These are phyloP conservation scores for Anethum foeniculum DNA, from an alignment of 140 eudicot genomes.

Conservation along the genomic window DNA sequence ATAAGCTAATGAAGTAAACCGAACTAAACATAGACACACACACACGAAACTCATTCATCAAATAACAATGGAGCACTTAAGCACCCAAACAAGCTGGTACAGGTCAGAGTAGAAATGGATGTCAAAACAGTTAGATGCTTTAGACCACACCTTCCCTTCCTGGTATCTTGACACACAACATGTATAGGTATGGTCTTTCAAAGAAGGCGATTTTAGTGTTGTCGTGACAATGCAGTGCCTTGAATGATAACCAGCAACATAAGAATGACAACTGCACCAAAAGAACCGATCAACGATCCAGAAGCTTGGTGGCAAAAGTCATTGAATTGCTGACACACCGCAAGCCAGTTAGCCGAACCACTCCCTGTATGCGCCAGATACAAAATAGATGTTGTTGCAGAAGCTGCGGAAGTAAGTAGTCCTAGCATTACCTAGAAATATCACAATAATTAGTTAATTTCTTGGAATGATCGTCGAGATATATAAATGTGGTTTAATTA, in stretches of 20 bases:
- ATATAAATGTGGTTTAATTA: background rate
- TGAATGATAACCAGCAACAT: background rate
- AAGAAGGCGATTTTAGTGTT: background rate
- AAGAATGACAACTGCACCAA: conserved; percentile 21
- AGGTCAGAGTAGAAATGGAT: background rate
- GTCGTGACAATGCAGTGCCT: conserved; percentile 8
- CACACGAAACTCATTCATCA: background rate
- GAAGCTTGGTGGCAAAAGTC: conserved; percentile 43
- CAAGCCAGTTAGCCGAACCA: conserved; percentile 53
- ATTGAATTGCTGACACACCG: conserved; percentile 46
- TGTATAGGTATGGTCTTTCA: background rate
- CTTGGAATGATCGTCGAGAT: background rate
- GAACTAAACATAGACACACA: background rate
- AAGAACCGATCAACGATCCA: conserved; percentile 64
- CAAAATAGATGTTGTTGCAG: conserved; percentile 7
- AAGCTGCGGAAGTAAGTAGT: conserved; percentile 13
- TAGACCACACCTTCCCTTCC: background rate
- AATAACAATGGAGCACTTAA: background rate
- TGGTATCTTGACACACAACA: background rate
- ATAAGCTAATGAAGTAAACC: background rate
- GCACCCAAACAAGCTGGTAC: background rate
- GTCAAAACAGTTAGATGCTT: background rate
- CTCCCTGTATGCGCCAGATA: conserved; percentile 13
- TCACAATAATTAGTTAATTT: background rate
- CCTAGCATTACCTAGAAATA: conserved; percentile 9